Percentiles rank a stretch among this genome's conserved stretches.
Conservation (phyloP, 2,329 filamentous ascomycete genomes). For the Verticillium tricorpus region DNA sequence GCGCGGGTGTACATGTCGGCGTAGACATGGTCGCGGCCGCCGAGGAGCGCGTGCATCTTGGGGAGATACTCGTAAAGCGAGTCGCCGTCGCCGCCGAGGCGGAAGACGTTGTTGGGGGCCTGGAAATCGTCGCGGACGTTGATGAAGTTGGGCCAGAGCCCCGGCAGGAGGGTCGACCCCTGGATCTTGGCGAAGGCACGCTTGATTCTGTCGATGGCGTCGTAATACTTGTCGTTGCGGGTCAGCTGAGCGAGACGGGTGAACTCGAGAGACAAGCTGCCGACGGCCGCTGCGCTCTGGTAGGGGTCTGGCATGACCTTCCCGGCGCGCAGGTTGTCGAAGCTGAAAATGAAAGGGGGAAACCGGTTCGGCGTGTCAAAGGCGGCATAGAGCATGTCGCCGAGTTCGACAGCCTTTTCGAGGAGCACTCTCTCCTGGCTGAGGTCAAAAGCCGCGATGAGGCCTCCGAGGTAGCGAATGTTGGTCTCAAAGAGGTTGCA, state of each 20-base stretch:
- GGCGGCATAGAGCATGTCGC: slow-evolving; percentile 58
- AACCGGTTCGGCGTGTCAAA: slow-evolving; percentile 68
- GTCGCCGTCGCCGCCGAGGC: slow-evolving; percentile 35
- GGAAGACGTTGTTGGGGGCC: slow-evolving; percentile 21
- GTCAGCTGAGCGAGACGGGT: slow-evolving; percentile 70
- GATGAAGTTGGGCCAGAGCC: slow-evolving; percentile 66
- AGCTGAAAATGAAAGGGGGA: slow-evolving; percentile 32
- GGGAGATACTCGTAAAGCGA: slow-evolving; percentile 37
- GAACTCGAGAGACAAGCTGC: slow-evolving; percentile 69
- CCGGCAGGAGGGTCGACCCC: slow-evolving; percentile 61
- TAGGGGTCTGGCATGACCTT: slow-evolving; percentile 7
- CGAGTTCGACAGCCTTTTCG: slow-evolving; percentile 58
- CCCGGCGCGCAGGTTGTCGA: slow-evolving; percentile 10
- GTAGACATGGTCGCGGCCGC: slow-evolving; percentile 51
- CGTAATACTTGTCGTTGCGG: slow-evolving; percentile 67
- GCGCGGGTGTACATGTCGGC: slow-evolving; percentile 51
- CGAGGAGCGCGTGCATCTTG: slow-evolving; percentile 50
- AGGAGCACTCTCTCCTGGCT: slow-evolving; percentile 53
- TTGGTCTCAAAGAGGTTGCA: slow-evolving; percentile 65
- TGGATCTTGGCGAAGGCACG: slow-evolving; percentile 62
- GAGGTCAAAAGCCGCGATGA: slow-evolving; percentile 66
- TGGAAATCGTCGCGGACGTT: slow-evolving; percentile 50
- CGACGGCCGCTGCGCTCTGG: slow-evolving; percentile 44
- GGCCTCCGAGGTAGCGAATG: slow-evolving; percentile 66
- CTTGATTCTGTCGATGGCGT: slow-evolving; percentile 65